These are phyloP conservation scores for Venturia pyrina DNA, from an alignment of 2,329 filamentous ascomycete species.

Conservation along the genomic window DNA sequence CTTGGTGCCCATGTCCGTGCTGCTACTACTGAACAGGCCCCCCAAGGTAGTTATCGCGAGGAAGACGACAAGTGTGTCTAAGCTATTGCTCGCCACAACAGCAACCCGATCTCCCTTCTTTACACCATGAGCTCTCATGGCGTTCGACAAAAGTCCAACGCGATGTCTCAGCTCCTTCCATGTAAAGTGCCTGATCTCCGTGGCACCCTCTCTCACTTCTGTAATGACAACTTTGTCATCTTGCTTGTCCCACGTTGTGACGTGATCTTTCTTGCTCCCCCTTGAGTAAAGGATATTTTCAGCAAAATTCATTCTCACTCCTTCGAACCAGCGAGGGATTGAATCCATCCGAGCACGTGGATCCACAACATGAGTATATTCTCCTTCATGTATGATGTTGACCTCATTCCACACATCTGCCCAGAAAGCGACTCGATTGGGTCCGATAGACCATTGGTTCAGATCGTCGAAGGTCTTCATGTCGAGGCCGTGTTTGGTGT, in stretches of 20 bases:
- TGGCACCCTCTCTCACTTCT: constrained; percentile 59
- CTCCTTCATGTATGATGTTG: constrained; percentile 54
- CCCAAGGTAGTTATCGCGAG: constrained; percentile 62
- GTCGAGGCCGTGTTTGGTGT: constrained; percentile 44
- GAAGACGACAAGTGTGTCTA: constrained; percentile 64
- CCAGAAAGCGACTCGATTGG: constrained; percentile 55
- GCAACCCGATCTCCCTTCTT: constrained; percentile 64
- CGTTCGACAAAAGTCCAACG: constrained; percentile 51
- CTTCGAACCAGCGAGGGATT: constrained; percentile 68
- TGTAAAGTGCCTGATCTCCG: constrained; percentile 43
- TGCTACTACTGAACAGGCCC: constrained; percentile 64
- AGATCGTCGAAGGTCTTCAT: constrained; percentile 60
- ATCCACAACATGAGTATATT: constrained; percentile 51
- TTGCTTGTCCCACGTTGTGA: constrained; percentile 53
- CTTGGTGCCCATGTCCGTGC: constrained; percentile 74
- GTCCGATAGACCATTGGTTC: constrained; percentile 55
- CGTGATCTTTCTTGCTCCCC: constrained; percentile 27
- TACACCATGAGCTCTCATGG: constrained; percentile 57
- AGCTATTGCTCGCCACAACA: constrained; percentile 62
- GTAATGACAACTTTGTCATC: constrained; percentile 61
- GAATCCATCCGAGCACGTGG: constrained; percentile 58
- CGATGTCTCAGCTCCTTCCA: constrained; percentile 56
- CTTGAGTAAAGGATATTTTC: constrained; percentile 66
- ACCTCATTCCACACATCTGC: constrained; percentile 50
- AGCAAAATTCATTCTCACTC: constrained; percentile 64